Evolutionary conservation across 768 basidiomycete genomes (phyloP).

Genomic region (Termitomyces eurrhizus): DNA sequence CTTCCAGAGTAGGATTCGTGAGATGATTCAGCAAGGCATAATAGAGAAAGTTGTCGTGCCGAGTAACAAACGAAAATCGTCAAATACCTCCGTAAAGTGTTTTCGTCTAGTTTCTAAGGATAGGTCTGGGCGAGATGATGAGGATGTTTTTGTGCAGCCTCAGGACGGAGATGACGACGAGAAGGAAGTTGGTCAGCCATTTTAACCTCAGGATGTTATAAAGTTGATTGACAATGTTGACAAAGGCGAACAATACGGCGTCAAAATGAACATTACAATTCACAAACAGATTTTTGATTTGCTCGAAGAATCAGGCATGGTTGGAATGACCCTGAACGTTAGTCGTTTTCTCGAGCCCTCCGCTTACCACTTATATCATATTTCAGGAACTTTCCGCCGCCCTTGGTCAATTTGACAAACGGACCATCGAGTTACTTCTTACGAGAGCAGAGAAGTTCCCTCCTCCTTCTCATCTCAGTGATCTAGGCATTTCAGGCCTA

Average conservation of each 20-base stretch:
- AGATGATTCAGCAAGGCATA: constrained; percentile 66
- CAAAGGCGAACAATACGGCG: constrained; percentile 32
- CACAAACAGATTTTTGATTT: constrained; percentile 79
- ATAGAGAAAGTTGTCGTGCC: constrained; percentile 76
- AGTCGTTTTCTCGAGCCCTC: constrained; percentile 8
- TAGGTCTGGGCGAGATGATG: constrained; percentile 28
- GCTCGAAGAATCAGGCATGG: constrained; percentile 60
- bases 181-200: constrained; percentile 27
- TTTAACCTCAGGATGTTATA: neutral
- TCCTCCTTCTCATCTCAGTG: constrained; percentile 68
- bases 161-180: constrained; percentile 39
- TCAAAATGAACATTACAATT: constrained; percentile 62
- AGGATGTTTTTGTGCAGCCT: constrained; percentile 32
- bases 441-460: constrained; percentile 58
- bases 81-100: constrained; percentile 53
- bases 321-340: constrained; percentile 74
- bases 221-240: neutral
- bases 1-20: constrained; percentile 70
- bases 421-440: constrained; percentile 80
- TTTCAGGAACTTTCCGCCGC: constrained; percentile 58
- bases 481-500: constrained; percentile 64
- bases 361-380: constrained; percentile 3
- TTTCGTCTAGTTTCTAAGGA: constrained; percentile 58
- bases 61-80: constrained; percentile 44
- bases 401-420: constrained; percentile 70